These are phyloP conservation scores for Ustulina deusta DNA, from an alignment of 2,329 filamentous ascomycete genomes.

Conservation along the genomic window DNA sequence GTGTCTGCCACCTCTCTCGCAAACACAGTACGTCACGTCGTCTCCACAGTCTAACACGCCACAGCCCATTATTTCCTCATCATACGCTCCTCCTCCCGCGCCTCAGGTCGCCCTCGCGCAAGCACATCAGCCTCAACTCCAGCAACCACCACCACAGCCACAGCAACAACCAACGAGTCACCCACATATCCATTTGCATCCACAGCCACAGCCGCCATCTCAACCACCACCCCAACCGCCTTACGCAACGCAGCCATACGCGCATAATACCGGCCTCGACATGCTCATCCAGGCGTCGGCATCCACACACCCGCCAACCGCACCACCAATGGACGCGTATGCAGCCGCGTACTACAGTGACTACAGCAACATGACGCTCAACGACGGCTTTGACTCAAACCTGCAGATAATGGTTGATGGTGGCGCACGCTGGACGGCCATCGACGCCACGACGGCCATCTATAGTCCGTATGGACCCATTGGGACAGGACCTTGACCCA, in stretches of 20 bases:
- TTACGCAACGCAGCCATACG: constrained; percentile 41
- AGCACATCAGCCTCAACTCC: constrained; percentile 41
- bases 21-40: constrained; percentile 44
- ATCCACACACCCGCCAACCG: constrained; percentile 48
- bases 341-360: constrained; percentile 45
- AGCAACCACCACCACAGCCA: constrained; percentile 42
- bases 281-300: constrained; percentile 58
- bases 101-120: constrained; percentile 35
- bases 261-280: constrained; percentile 53
- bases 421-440: constrained; percentile 46
- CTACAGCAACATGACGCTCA: constrained; percentile 47
- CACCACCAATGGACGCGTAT: constrained; percentile 41
- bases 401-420: constrained; percentile 60
- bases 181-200: constrained; percentile 38
- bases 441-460: constrained; percentile 44
- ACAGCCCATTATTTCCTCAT: constrained; percentile 23
- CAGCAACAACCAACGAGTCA: constrained; percentile 43
- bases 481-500: constrained; percentile 30
- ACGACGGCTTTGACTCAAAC: constrained; percentile 62
- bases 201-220: constrained; percentile 37
- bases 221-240: constrained; percentile 40
- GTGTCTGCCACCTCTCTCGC: constrained; percentile 47
- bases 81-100: constrained; percentile 36
- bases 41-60: constrained; percentile 37
- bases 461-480: constrained; percentile 45